These are phyloP conservation scores for Phoenix roebelenii DNA, from an alignment of 176 grass and related monocot species.

Conservation along the genomic window DNA sequence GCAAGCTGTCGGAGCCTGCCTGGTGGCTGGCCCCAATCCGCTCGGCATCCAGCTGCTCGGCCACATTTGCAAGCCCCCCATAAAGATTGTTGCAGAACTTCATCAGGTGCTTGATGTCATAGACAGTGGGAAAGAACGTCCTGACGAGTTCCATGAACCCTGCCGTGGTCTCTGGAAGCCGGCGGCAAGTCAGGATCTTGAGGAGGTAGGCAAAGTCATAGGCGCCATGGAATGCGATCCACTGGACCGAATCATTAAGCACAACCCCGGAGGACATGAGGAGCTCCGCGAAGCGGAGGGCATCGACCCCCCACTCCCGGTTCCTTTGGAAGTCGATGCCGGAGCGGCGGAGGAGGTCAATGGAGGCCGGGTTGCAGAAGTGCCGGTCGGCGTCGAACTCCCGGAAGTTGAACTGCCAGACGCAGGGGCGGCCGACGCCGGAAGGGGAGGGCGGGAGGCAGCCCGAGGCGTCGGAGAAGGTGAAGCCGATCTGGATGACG, in stretches of 20 bases:
- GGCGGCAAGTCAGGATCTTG: slow-evolving; percentile 8
- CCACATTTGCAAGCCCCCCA: slow-evolving; percentile 4
- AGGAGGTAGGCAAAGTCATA: slow-evolving; percentile 14
- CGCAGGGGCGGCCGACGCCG: neutral
- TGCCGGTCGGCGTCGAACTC: slow-evolving; percentile 11
- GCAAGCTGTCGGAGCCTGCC: slow-evolving; percentile 15
- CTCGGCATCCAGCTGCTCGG: slow-evolving; percentile 6
- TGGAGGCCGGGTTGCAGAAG: slow-evolving; percentile 7
- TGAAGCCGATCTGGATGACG: slow-evolving; percentile 10
- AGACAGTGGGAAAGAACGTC: slow-evolving; percentile 1
- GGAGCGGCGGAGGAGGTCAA: slow-evolving; percentile 6
- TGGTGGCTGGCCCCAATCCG: slow-evolving; percentile 8
- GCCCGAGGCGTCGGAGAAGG: slow-evolving; percentile 10
- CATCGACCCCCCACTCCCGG: slow-evolving; percentile 5
- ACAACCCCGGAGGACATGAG: slow-evolving; percentile 7
- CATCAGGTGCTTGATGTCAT: slow-evolving; percentile 16
- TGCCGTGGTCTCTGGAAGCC: neutral
- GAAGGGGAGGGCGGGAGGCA: slow-evolving; percentile 6
- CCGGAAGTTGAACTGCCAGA: slow-evolving; percentile 19
- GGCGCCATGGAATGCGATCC: slow-evolving; percentile 8
- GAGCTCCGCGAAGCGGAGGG: slow-evolving; percentile 1
- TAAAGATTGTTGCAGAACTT: slow-evolving; percentile 7
- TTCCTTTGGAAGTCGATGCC: slow-evolving; percentile 18
- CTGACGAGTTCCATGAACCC: neutral
- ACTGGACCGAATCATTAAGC: slow-evolving; percentile 9